Base-by-base conservation (phyloP, 2,329 filamentous ascomycete species). In the Neodidymelliopsis sp. region DNA sequence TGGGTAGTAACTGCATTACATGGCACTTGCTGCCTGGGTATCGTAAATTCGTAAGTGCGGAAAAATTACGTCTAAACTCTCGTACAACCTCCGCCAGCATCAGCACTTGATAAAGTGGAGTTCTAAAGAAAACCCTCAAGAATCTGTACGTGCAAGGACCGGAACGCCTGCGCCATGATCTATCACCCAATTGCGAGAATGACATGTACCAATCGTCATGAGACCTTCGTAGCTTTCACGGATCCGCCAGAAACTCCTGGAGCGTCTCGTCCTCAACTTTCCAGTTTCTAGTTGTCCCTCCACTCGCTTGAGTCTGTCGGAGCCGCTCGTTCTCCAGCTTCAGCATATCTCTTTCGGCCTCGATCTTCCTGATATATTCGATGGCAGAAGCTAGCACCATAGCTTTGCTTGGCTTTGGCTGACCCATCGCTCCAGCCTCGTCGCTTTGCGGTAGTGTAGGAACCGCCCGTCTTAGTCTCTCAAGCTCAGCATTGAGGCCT, bases 401-500 rank as follows among this genome's bases (percentile, higher is more conserved):
- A 13, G 66, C 64, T 35, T 71, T 71, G 41, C 65, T 70, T 7
- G 68, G 68, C 48, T 67, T 67, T 1, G 65, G 60, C 35, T 65
- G 60, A 20, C 65, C 64, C 36, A 65, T 63, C 3, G 56, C 49
- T 16, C 48, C 59, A 2, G 51, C 57, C 11, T 62, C 55, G 7
- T 69, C 66, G 22, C 57, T 59, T 39, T 71, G 69, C 4, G 64
- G 54, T 4, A 74, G 59, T 3, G 65, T 65, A 3, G 66, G 66
- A 4, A 70, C 60, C 10, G 66, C 63, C 7, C 46, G 54, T 28
- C 66, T 48, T 19, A 70, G 48, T 24, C 67, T 51, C 36, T 70
- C 67, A 31, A 70, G 52, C 28, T 69, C 65, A 2, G 60, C 58
- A 27, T 70, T 70, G 18, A 70, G 57, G 12, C 67, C 67, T 36